Evolutionary conservation across 106 monocot species (phyloP).

Genomic region (Allium sativum): DNA sequence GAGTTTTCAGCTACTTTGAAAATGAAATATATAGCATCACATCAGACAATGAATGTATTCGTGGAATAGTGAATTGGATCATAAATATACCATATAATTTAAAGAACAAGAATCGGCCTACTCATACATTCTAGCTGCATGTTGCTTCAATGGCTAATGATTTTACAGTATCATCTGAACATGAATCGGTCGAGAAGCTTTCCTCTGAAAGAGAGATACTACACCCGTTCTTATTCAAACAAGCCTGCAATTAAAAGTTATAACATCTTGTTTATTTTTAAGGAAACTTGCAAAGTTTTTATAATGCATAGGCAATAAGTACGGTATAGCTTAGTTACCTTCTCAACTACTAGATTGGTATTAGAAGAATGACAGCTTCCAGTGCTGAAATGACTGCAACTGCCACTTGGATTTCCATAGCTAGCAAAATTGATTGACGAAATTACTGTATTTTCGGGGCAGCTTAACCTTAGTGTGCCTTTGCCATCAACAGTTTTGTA

Average conservation of each 20-base stretch:
- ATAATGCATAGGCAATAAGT: background rate
- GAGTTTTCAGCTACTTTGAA: too few relatives aligned
- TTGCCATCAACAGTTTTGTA: constrained; percentile 8
- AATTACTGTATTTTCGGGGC: constrained; percentile 40
- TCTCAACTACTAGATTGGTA: constrained; percentile 45
- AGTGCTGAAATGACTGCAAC: constrained; percentile 41
- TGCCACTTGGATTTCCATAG: constrained; percentile 79
- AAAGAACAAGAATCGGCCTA: background rate
- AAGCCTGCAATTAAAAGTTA: constrained; percentile 31
- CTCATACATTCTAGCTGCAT: constrained; percentile 23
- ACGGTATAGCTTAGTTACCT: constrained; percentile 25
- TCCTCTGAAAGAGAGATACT: constrained; percentile 31
- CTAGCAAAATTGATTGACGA: constrained; percentile 70
- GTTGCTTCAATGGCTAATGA: constrained; percentile 64
- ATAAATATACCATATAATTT: too few relatives aligned
- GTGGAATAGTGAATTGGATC: too few relatives aligned
- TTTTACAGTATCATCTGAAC: constrained; percentile 38
- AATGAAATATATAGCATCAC: too few relatives aligned
- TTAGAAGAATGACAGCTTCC: constrained; percentile 70
- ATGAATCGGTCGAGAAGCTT: constrained; percentile 37
- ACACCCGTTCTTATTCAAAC: constrained; percentile 46
- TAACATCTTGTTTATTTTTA: background rate
- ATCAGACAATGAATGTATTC: too few relatives aligned
- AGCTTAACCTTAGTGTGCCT: constrained; percentile 33
- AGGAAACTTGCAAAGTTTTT: background rate